phyloP scores from a whole-genome alignment of 345 rosid genomes.

The Carallia brachiata region DNA sequence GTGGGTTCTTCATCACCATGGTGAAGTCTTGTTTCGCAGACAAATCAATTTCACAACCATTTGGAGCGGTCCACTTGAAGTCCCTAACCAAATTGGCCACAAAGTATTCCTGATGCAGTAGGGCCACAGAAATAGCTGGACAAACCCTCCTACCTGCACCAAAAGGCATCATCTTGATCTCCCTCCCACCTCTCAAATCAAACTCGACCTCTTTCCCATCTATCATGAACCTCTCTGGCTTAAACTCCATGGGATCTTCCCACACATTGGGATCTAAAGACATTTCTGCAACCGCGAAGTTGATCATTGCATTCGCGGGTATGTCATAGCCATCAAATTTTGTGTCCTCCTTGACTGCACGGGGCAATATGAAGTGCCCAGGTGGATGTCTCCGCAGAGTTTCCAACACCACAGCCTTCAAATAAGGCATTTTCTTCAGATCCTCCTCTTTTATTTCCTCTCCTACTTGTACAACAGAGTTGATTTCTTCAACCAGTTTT shows the following conservation, averaged over 20 bases:
- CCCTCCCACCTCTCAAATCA: slow-evolving; percentile 15
- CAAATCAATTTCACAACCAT: slow-evolving; percentile 11
- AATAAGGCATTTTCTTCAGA: slow-evolving; percentile 11
- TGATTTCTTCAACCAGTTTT: slow-evolving; percentile 8
- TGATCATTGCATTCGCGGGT: slow-evolving; percentile 13
- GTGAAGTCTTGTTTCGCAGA: slow-evolving; percentile 19
- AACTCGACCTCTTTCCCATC: not conserved
- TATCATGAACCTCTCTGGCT: slow-evolving; percentile 16
- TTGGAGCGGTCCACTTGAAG: slow-evolving; percentile 10
- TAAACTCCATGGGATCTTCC: slow-evolving; percentile 23
- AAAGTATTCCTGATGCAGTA: slow-evolving; percentile 19
- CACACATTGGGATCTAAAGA: slow-evolving; percentile 20
- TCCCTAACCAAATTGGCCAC: slow-evolving; percentile 19
- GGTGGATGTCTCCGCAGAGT: slow-evolving; percentile 12
- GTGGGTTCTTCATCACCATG: slow-evolving; percentile 14
- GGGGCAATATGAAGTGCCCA: slow-evolving; percentile 20
- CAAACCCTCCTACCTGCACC: slow-evolving; percentile 24
- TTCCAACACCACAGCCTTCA: slow-evolving; percentile 17
- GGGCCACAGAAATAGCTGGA: slow-evolving; percentile 16
- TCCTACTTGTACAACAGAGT: slow-evolving; percentile 2
- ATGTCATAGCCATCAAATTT: slow-evolving; percentile 9
- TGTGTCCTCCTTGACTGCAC: slow-evolving; percentile 12
- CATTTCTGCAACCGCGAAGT: slow-evolving; percentile 25
- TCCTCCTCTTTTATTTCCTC: slow-evolving; percentile 9
- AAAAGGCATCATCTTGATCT: slow-evolving; percentile 27